Base-by-base conservation (phyloP, 225 moss, liverwort and hornwort species). In the Straminergon stramineum region DNA sequence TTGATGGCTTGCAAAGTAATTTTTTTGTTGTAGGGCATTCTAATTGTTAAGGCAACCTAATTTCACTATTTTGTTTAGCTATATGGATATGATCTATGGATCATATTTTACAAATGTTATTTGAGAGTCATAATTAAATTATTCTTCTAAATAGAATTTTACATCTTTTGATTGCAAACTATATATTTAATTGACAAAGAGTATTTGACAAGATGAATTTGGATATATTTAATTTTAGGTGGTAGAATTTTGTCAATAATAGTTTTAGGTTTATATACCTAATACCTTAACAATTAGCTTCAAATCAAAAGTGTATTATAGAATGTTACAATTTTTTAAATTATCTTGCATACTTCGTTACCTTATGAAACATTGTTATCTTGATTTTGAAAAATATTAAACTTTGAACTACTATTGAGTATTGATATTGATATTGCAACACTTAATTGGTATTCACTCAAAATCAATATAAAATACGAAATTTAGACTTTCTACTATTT, bases 401-500 rank as follows among this genome's bases (percentile, higher is more conserved):
- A 15, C 6, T 32, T 15, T 22, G 32, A 15, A 20, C 10, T 45
- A 63, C 39, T 34, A 21, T 82, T 34, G 0, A 51, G 4, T 32
- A 7, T 41, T 82, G 57, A 26, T 57, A 57, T 26, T 56, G 26
- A 26, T 57, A 57, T 26, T 56, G 26, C 11, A 1, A 26, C 26
- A 26, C 17, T 48, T 10, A 48, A 48, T 62, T 62, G 21, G 15
- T 65, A 37, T 55, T 11, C 4, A 41, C 2, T 65, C 1, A 21
- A 43, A 11, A 74, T 45, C 45, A 6, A 13, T 4, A 26, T 60
- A 24, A 28, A 24, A 51, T 17, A 35, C 10, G 14, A 82, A 31
- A 10, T 18, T 39, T 0, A 12, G 0, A 5, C 32, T 62, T 62
- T 32, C 31, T 2, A 1, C 3, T 3, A 30, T 6, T 82, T 45